These are phyloP conservation scores for Mycogone perniciosa DNA, from an alignment of 2,329 filamentous ascomycete species.

Conservation along the genomic window DNA sequence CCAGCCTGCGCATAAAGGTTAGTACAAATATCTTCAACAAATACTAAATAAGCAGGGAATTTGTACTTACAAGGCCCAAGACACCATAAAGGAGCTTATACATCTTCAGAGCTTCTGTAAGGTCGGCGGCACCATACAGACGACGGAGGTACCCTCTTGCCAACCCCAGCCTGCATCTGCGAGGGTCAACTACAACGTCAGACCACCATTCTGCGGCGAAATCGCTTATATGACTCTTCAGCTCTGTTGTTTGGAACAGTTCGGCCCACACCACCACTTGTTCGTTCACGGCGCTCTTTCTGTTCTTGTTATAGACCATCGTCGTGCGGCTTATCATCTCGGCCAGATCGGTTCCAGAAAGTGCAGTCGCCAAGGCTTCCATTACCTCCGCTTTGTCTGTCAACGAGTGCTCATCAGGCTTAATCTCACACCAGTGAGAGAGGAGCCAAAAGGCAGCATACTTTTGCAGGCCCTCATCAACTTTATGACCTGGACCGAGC, in stretches of 20 bases:
- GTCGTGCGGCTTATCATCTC: conserved; percentile 13
- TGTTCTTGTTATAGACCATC: background rate
- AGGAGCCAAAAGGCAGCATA: conserved; percentile 16
- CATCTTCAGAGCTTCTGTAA: conserved; percentile 1
- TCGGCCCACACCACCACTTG: conserved; percentile 16
- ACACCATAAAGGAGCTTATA: conserved; percentile 14
- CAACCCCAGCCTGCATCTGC: conserved; percentile 15
- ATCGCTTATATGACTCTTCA: conserved; percentile 8
- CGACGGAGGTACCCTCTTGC: conserved; percentile 15
- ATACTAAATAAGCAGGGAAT: background rate
- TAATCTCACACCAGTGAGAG: conserved; percentile 15
- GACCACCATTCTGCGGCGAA: conserved; percentile 17
- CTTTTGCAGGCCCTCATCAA: background rate
- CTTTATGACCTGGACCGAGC: background rate
- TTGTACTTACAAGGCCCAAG: conserved; percentile 13
- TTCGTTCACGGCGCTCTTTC: conserved; percentile 6
- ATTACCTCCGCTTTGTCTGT: conserved; percentile 19
- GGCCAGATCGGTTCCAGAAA: conserved; percentile 15
- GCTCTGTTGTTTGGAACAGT: conserved; percentile 7
- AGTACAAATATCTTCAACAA: background rate
- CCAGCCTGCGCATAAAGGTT: conserved; percentile 11
- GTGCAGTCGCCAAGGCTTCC: conserved; percentile 14
- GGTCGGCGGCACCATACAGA: conserved; percentile 14
- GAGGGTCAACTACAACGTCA: conserved; percentile 14
- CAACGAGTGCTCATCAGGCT: conserved; percentile 12